These are phyloP conservation scores for Metschnikowia picachoensis DNA, from an alignment of 805 yeast genomes.

Conservation along the genomic window DNA sequence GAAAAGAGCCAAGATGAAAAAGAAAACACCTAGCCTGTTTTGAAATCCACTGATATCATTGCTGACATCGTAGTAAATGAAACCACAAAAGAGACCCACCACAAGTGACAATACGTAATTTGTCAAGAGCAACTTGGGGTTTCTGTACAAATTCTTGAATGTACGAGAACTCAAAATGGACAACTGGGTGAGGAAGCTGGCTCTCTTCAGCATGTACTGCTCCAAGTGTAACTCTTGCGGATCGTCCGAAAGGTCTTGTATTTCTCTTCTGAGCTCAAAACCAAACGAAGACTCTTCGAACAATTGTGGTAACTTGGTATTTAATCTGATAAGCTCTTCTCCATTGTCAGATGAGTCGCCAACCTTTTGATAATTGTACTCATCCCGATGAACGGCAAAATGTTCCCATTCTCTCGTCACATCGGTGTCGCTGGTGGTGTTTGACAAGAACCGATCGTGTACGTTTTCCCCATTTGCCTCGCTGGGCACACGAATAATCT, in stretches of 20 bases:
- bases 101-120: conserved; percentile 75
- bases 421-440: conserved; percentile 39
- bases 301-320: conserved; percentile 29
- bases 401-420: conserved; percentile 84
- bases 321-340: conserved; percentile 18
- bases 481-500: conserved; percentile 21
- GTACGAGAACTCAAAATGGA: conserved; percentile 78
- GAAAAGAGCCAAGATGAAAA: conserved; percentile 84
- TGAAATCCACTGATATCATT: conserved; percentile 96
- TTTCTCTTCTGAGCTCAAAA: conserved; percentile 38
- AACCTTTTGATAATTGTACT: conserved; percentile 38
- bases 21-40: conserved; percentile 88
- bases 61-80: conserved; percentile 73
- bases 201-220: conserved; percentile 41
- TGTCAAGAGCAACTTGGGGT: conserved; percentile 82
- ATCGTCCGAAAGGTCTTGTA: conserved; percentile 22
- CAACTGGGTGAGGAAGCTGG: conserved; percentile 62
- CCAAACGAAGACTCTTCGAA: conserved; percentile 40
- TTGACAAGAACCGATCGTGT: conserved; percentile 28
- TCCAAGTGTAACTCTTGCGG: conserved; percentile 27
- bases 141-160: conserved; percentile 87
- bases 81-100: conserved; percentile 83
- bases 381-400: conserved; percentile 76
- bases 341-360: conserved; percentile 18
- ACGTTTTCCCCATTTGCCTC: conserved; percentile 19